Percentiles rank a stretch among this genome's conserved stretches.
Evolutionary conservation across 495 filamentous ascomycete genomes (phyloP).

Genomic region (Niebla homalea): DNA sequence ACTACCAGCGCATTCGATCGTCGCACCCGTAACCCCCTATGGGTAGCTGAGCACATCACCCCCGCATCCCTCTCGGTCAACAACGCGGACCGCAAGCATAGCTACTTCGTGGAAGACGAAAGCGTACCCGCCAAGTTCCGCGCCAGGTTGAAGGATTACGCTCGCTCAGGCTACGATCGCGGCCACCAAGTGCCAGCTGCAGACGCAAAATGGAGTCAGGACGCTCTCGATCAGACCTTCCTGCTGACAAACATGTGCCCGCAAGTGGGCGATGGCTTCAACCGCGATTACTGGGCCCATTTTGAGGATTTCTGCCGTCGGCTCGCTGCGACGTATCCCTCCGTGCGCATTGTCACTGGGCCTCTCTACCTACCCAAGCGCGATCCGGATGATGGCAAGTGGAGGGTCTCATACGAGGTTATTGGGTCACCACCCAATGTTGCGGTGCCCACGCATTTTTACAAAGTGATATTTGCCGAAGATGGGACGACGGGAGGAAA

Average conservation of each 20-base stretch:
- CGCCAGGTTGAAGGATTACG: constrained; percentile 82
- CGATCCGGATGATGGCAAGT: constrained; percentile 72
- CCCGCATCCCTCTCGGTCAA: constrained; percentile 62
- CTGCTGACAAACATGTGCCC: constrained; percentile 91
- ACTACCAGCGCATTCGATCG: constrained; percentile 83
- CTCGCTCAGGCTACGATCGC: constrained; percentile 67
- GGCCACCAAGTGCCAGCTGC: constrained; percentile 85
- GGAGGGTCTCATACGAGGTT: constrained; percentile 92
- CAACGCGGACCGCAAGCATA: constrained; percentile 74
- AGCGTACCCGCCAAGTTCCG: constrained; percentile 75
- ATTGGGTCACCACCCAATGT: constrained; percentile 89
- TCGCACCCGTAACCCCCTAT: constrained; percentile 78
- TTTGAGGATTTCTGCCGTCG: constrained; percentile 93
- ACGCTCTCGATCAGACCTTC: constrained; percentile 90
- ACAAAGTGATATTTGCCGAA: constrained; percentile 94
- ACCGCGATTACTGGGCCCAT: constrained; percentile 97
- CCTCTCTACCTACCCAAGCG: constrained; percentile 80
- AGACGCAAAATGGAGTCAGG: constrained; percentile 89
- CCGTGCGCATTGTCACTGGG: constrained; percentile 82
- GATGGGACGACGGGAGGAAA: constrained; percentile 58
- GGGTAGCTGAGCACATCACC: constrained; percentile 97
- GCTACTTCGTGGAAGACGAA: constrained; percentile 67
- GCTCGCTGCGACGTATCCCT: constrained; percentile 68
- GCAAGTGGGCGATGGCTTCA: constrained; percentile 95
- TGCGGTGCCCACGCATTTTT: constrained; percentile 96